These are phyloP conservation scores for Xylariomycetidae sp. DNA, from an alignment of 2,329 filamentous ascomycete genomes.

Conservation along the genomic window DNA sequence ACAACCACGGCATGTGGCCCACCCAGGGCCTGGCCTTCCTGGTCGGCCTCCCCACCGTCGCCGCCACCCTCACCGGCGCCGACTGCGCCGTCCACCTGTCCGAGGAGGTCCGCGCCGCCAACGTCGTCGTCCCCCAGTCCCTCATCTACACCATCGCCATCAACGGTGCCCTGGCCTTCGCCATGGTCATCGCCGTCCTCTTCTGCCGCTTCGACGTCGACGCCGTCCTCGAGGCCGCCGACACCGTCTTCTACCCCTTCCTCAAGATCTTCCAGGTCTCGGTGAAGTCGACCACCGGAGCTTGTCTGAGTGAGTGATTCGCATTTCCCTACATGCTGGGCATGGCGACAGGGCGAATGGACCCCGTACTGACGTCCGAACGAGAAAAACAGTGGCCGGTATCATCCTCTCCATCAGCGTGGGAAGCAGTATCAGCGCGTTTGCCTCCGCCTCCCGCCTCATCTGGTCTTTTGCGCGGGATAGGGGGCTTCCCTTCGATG, in stretches of 20 bases:
- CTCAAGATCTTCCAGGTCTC: conserved; percentile 16
- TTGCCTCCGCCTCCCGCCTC: conserved; percentile 16
- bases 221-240: conserved; percentile 6
- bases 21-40: conserved; percentile 36
- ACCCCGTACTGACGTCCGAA: too few relatives aligned
- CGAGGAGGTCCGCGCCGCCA: conserved; percentile 15
- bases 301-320: too few relatives aligned
- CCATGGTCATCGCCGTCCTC: conserved; percentile 12
- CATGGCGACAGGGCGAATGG: too few relatives aligned
- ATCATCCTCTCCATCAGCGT: conserved; percentile 12
- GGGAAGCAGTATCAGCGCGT: conserved; percentile 11
- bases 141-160: conserved; percentile 16
- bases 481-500: conserved; percentile 11
- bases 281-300: conserved; percentile 12
- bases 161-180: conserved; percentile 14
- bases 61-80: conserved; percentile 9
- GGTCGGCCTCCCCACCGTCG: conserved; percentile 8
- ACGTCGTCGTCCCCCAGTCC: conserved; percentile 12
- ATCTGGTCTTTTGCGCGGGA: conserved; percentile 22
- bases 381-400: conserved; percentile 8
- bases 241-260: conserved; percentile 19
- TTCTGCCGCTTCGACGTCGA: conserved; percentile 14
- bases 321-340: too few relatives aligned
- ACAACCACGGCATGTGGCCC: conserved; percentile 38
- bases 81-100: conserved; percentile 20